Percentiles rank a stretch among this genome's conserved stretches.
Conservation (phyloP, 2,329 filamentous ascomycete genomes). For the Colletotrichum filicis region DNA sequence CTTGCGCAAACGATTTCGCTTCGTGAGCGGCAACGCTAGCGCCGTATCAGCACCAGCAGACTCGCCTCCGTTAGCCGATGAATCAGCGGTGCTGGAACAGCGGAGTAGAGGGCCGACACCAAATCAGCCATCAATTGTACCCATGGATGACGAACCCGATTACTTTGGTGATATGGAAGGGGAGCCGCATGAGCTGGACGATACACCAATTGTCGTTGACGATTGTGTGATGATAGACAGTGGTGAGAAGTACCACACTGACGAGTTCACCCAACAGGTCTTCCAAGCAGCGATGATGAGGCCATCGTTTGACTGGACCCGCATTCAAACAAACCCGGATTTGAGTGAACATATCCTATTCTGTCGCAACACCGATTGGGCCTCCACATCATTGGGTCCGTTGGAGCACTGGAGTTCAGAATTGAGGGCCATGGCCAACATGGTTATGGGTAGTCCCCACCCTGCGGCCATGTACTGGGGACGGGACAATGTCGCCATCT, state of each 20-base stretch:
- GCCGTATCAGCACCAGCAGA: conserved; percentile 47
- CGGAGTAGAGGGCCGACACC: conserved; percentile 50
- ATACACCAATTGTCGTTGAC: conserved; percentile 36
- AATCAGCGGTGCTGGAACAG: conserved; percentile 47
- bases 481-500: conserved; percentile 72
- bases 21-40: conserved; percentile 69
- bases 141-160: conserved; percentile 49
- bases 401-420: conserved; percentile 80
- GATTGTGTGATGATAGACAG: conserved; percentile 42
- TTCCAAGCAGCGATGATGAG: conserved; percentile 47
- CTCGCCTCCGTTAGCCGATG: conserved; percentile 51
- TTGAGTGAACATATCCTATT: conserved; percentile 80
- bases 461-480: conserved; percentile 86
- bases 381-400: conserved; percentile 76
- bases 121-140: conserved; percentile 43
- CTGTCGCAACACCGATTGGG: conserved; percentile 79
- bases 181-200: conserved; percentile 29
- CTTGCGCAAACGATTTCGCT: conserved; percentile 73
- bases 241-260: conserved; percentile 46
- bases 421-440: conserved; percentile 80
- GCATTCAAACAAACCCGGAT: conserved; percentile 70
- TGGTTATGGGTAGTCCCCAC: conserved; percentile 83
- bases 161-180: conserved; percentile 53
- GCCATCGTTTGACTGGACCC: conserved; percentile 84
- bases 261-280: conserved; percentile 55